Evolutionary conservation across 2,329 filamentous ascomycete genomes (phyloP).

Genomic region (Diaporthe sp.): DNA sequence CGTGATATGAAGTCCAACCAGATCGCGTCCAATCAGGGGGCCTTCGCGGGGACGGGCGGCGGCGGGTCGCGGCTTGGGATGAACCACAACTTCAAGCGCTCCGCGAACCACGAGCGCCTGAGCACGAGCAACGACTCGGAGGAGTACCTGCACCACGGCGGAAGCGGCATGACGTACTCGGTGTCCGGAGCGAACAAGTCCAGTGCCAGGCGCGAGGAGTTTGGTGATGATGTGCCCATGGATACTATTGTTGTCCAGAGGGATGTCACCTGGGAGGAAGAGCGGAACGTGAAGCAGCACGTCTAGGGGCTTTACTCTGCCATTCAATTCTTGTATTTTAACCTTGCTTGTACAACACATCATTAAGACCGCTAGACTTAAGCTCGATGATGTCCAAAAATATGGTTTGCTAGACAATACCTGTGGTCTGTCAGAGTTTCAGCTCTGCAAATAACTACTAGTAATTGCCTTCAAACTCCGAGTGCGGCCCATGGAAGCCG

Average conservation of each 20-base stretch:
- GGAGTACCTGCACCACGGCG: neutral
- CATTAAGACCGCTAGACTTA: neutral
- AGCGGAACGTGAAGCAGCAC: neutral
- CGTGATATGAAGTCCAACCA: neutral
- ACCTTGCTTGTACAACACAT: neutral
- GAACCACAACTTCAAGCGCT: neutral
- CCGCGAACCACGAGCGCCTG: neutral
- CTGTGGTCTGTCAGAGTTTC: neutral
- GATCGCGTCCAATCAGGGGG: neutral
- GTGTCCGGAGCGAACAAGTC: neutral
- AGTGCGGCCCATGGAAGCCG: neutral
- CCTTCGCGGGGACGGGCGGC: neutral
- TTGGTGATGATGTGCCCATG: neutral
- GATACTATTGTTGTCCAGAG: constrained; percentile 3
- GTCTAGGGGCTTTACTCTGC: neutral
- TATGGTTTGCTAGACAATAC: neutral
- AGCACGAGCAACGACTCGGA: neutral
- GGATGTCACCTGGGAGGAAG: neutral
- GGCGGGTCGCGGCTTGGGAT: neutral
- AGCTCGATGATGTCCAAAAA: neutral
- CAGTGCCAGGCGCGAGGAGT: neutral
- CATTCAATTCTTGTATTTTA: neutral
- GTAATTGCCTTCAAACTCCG: too few species aligned
- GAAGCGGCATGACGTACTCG: neutral
- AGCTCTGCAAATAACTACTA: neutral